Conservation (phyloP, 768 basidiomycete species). For the Suillus fuscotomentosus region DNA sequence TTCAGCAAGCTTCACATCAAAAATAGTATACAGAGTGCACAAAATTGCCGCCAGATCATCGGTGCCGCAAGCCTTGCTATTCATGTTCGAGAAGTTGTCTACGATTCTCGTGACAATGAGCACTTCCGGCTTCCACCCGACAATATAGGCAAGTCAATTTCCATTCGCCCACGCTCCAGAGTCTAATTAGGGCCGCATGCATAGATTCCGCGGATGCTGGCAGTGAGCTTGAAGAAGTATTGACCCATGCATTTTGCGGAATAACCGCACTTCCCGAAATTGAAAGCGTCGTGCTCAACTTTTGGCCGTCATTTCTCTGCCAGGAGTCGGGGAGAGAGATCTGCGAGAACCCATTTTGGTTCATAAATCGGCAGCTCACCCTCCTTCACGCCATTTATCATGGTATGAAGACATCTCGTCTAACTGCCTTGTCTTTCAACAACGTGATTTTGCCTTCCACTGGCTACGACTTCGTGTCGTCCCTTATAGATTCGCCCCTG, state of each 20-base stretch:
- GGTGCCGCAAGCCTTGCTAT: constrained; percentile 18
- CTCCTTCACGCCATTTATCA: constrained; percentile 25
- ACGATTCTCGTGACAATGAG: constrained; percentile 26
- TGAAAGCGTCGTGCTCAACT: constrained; percentile 26
- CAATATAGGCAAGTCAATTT: constrained; percentile 8
- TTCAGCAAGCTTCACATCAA: constrained; percentile 23
- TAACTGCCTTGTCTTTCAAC: constrained; percentile 23
- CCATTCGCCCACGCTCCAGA: too few relatives aligned
- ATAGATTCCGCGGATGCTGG: constrained; percentile 24
- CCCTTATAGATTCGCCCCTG: constrained; percentile 23
- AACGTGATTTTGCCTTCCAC: constrained; percentile 22
- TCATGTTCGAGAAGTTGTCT: constrained; percentile 26
- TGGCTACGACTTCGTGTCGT: constrained; percentile 26
- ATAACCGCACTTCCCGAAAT: constrained; percentile 21
- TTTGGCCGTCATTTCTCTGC: constrained; percentile 30
- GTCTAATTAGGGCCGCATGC: constrained; percentile 2
- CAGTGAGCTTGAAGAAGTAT: constrained; percentile 29
- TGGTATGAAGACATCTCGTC: constrained; percentile 18
- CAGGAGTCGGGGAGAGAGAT: constrained; percentile 18
- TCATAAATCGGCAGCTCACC: constrained; percentile 26
- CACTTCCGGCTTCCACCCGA: constrained; percentile 22
- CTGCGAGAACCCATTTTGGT: constrained; percentile 29
- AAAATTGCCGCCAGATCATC: constrained; percentile 21
- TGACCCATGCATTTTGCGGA: constrained; percentile 23
- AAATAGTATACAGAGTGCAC: constrained; percentile 27